Conservation (phyloP, 2,329 filamentous ascomycete genomes). For the Aspergillus calidoustus region DNA sequence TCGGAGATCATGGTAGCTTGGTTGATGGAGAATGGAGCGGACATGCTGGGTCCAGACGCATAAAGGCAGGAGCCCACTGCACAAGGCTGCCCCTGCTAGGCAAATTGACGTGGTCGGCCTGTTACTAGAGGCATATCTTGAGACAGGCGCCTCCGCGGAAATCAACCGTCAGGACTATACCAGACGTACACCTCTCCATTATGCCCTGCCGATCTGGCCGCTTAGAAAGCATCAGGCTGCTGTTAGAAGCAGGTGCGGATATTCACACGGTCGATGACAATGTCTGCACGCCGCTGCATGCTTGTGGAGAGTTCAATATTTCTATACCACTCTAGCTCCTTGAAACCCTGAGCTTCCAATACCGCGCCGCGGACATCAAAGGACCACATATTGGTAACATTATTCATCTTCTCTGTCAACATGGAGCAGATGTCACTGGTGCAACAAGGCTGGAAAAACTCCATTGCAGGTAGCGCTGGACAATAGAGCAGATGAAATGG, state of each 20-base stretch:
- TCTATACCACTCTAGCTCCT: too few species aligned
- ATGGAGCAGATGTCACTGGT: neutral
- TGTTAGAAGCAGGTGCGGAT: too few species aligned
- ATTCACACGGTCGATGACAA: too few species aligned
- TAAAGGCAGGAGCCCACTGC: too few species aligned
- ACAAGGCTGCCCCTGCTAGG: neutral
- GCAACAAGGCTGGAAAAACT: neutral
- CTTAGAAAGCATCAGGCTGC: neutral
- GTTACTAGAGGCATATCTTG: neutral
- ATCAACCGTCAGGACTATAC: neutral
- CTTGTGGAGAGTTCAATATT: neutral
- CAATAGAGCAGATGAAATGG: neutral
- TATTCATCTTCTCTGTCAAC: neutral
- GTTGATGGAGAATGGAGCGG: neutral
- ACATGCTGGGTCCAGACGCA: neutral
- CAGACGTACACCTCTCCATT: neutral
- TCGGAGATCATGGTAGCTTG: neutral
- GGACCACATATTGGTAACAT: neutral
- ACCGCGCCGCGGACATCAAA: neutral
- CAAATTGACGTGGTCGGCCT: neutral
- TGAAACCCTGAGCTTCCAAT: too few species aligned
- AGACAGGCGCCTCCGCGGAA: too few species aligned
- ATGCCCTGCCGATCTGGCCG: slow-evolving; percentile 6
- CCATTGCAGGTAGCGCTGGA: neutral
- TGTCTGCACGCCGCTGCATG: neutral